phyloP scores from a whole-genome alignment of 2,329 filamentous ascomycete genomes.

The Apiospora marii region DNA sequence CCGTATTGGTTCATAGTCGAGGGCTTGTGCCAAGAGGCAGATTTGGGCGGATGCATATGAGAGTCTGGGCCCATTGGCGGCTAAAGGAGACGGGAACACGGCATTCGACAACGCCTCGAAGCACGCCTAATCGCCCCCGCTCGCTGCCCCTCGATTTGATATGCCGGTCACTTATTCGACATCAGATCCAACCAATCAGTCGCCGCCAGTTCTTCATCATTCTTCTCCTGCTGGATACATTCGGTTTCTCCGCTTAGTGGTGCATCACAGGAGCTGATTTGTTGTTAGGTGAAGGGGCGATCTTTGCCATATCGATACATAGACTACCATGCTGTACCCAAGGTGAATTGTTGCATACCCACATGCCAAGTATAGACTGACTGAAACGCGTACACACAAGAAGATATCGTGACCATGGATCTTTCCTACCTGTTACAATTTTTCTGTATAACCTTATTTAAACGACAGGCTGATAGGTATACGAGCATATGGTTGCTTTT shows the following conservation, averaged over 20 bases:
- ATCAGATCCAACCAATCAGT: background rate
- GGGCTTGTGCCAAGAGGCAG: background rate
- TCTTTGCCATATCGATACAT: background rate
- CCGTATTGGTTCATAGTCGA: background rate
- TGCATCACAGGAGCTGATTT: too few relatives aligned
- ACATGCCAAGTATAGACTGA: background rate
- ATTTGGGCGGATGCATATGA: background rate
- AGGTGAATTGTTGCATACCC: background rate
- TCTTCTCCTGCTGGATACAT: background rate
- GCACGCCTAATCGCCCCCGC: too few relatives aligned
- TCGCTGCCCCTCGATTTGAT: background rate
- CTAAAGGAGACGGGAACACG: background rate
- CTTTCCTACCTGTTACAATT: too few relatives aligned
- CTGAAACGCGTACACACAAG: too few relatives aligned
- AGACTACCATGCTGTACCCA: background rate
- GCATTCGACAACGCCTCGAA: background rate
- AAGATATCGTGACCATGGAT: too few relatives aligned
- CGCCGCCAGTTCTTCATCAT: background rate
- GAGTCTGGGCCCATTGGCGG: background rate
- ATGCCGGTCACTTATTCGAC: background rate
- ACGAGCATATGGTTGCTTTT: too few relatives aligned
- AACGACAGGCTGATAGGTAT: too few relatives aligned
- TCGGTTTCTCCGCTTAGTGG: background rate
- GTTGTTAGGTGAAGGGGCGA: background rate
- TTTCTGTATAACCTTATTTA: too few relatives aligned